Evolutionary conservation across 2,329 filamentous ascomycete species (phyloP), one percentile per base, ranked within the genome.

Genomic region (Cercospora sesami): DNA sequence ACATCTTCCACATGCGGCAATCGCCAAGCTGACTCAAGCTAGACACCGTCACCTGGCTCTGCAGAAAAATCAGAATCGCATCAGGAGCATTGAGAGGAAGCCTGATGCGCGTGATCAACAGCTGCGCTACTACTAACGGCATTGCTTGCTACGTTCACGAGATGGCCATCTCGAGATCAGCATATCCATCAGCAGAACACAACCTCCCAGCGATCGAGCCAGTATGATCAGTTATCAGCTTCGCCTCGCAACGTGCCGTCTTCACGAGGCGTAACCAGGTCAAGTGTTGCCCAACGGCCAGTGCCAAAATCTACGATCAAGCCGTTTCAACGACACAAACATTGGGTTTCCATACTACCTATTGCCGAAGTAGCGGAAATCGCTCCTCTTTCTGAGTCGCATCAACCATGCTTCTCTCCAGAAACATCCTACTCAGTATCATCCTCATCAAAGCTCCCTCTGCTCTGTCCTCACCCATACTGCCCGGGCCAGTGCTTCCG

Each of bases 141-240:
- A 28, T 36, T 59, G 55, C 55, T 59, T 59, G 55, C 30, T 59
- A 12, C n/a, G 16, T 33, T n/a, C 55, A 59, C 55, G 55, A 23
- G 28, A 5, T 59, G n/a, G 5, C 23, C 16, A 7, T 3, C 48
- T 9, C 23, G 48, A 55, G 48, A 26, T 23, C 48, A 55, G 23
- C 14, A 28, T 55, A 6, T 16, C 21, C 48, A 53, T 26, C 23
- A 30, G 48, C 26, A 55, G 14, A 55, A 14, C 23, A 16, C 23
- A 28, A n/a, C 4, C 23, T 4, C 23, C 5, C 48, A 55, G 5
- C 8, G 48, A 55, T 55, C 48, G 48, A 55, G 48, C 23, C 48
- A 30, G 23, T 55, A 16, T 55, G 23, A 55, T 30, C 48, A 8
- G 16, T 2, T 5, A 55, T 55, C 48, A 55, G 12, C 23, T 28